These are phyloP conservation scores for Globisporangium okanoganense DNA, from an alignment of 352 stramenopile species.

Conservation along the genomic window DNA sequence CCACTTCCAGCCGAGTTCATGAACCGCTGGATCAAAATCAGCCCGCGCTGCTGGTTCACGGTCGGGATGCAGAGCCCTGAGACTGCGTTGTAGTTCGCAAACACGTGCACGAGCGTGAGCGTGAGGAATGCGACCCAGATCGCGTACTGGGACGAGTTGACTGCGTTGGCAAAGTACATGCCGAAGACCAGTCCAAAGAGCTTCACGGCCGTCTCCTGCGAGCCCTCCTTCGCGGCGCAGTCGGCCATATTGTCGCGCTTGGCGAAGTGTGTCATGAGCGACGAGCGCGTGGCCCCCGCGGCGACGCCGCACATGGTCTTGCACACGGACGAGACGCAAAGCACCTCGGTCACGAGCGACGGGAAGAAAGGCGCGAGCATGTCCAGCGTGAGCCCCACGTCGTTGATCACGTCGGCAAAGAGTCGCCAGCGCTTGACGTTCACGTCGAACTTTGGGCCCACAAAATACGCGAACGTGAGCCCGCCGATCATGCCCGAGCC, in stretches of 20 bases:
- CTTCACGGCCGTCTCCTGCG: slow-evolving; percentile 95
- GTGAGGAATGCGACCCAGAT: slow-evolving; percentile 91
- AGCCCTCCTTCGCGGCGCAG: slow-evolving; percentile 94
- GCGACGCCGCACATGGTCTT: slow-evolving; percentile 96
- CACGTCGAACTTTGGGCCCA: slow-evolving; percentile 88
- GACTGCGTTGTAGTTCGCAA: slow-evolving; percentile 93
- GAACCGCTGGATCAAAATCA: slow-evolving; percentile 59
- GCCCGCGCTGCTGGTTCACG: slow-evolving; percentile 73
- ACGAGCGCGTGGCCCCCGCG: slow-evolving; percentile 91
- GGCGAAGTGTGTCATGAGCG: slow-evolving; percentile 89
- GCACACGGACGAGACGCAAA: slow-evolving; percentile 88
- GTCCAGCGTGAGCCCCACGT: slow-evolving; percentile 91
- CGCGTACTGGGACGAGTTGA: slow-evolving; percentile 53
- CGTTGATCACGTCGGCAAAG: slow-evolving; percentile 96
- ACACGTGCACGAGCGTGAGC: slow-evolving; percentile 93
- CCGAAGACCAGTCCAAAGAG: slow-evolving; percentile 90
- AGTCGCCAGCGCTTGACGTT: slow-evolving; percentile 96
- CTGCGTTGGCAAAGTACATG: slow-evolving; percentile 79
- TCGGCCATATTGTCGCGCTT: slow-evolving; percentile 88
- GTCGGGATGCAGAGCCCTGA: slow-evolving; percentile 85
- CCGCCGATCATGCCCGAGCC: slow-evolving; percentile 87
- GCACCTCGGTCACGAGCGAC: slow-evolving; percentile 56
- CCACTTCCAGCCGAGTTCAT: slow-evolving; percentile 15
- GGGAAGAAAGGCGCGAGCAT: slow-evolving; percentile 77
- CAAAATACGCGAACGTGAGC: slow-evolving; percentile 92